phyloP scores from a whole-genome alignment of 257 asterid species.

The Nicotiana otophora region DNA sequence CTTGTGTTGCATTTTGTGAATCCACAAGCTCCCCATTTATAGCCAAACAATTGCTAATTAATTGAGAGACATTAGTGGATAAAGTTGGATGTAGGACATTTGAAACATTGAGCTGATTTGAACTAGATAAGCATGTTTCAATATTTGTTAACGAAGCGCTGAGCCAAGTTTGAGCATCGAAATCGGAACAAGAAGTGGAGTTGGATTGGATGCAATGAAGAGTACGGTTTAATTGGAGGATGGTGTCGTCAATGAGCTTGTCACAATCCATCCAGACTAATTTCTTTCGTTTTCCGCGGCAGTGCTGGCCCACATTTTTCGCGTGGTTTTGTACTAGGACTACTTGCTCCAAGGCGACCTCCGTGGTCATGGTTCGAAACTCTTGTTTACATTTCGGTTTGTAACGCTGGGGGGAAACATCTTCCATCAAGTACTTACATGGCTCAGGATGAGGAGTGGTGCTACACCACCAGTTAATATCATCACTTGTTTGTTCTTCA shows the following conservation, averaged over 20 bases:
- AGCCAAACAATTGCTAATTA: slow-evolving; percentile 62
- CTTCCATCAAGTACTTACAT: slow-evolving; percentile 47
- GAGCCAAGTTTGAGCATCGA: slow-evolving; percentile 77
- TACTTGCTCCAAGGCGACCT: slow-evolving; percentile 53
- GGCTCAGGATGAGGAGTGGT: slow-evolving; percentile 59
- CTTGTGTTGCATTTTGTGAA: not conserved
- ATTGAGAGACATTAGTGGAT: slow-evolving; percentile 36
- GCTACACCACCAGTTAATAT: slow-evolving; percentile 54
- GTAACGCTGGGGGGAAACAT: not conserved
- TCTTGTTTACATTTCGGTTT: slow-evolving; percentile 34
- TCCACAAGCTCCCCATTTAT: slow-evolving; percentile 32
- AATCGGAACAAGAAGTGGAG: slow-evolving; percentile 15
- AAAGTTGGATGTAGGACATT: slow-evolving; percentile 37
- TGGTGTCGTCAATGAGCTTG: slow-evolving; percentile 41
- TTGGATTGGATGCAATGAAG: slow-evolving; percentile 26
- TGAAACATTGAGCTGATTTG: slow-evolving; percentile 39
- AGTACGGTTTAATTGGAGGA: slow-evolving; percentile 45
- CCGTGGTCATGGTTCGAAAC: slow-evolving; percentile 39
- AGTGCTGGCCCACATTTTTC: slow-evolving; percentile 7
- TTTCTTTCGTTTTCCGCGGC: slow-evolving; percentile 24
- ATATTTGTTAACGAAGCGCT: slow-evolving; percentile 61
- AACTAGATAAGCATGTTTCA: slow-evolving; percentile 50
- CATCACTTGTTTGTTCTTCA: slow-evolving; percentile 13
- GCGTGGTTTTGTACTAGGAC: slow-evolving; percentile 23
- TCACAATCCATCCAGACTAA: slow-evolving; percentile 41